These are phyloP conservation scores for Fusarium devonianum DNA, from an alignment of 2,329 filamentous ascomycete genomes.

Conservation along the genomic window DNA sequence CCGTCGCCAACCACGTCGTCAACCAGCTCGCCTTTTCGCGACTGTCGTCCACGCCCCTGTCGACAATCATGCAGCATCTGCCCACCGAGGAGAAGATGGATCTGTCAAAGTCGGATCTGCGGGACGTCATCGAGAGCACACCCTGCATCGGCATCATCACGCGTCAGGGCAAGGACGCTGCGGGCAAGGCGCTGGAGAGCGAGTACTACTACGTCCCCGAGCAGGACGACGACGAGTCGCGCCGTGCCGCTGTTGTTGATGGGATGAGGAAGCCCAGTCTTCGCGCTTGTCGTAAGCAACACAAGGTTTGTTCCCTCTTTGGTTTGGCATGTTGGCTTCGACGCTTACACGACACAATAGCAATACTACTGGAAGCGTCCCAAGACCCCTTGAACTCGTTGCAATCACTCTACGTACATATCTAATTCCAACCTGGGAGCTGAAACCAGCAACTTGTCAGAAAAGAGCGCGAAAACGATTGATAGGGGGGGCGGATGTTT, in stretches of 20 bases:
- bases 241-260: conserved; percentile 82
- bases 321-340: background rate
- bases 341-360: conserved; percentile 47
- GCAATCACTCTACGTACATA: conserved; percentile 20
- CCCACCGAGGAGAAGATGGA: conserved; percentile 69
- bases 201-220: conserved; percentile 98
- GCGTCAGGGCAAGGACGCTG: conserved; percentile 93
- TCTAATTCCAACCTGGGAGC: conserved; percentile 8
- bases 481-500: conserved; percentile 21
- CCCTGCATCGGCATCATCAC: conserved; percentile 86
- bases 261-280: conserved; percentile 88
- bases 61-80: conserved; percentile 86
- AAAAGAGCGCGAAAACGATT: conserved; percentile 10
- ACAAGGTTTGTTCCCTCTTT: conserved; percentile 74
- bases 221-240: conserved; percentile 78
- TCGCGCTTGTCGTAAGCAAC: conserved; percentile 89
- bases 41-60: conserved; percentile 88
- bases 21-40: conserved; percentile 97
- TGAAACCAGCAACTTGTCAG: conserved; percentile 13
- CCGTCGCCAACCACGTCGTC: conserved; percentile 82
- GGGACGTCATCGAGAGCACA: conserved; percentile 74
- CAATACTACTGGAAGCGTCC: conserved; percentile 76
- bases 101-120: conserved; percentile 70
- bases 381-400: conserved; percentile 58
- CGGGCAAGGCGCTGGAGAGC: conserved; percentile 90